phyloP scores from a whole-genome alignment of 305 asterid species.

The Rubia tinctorum region DNA sequence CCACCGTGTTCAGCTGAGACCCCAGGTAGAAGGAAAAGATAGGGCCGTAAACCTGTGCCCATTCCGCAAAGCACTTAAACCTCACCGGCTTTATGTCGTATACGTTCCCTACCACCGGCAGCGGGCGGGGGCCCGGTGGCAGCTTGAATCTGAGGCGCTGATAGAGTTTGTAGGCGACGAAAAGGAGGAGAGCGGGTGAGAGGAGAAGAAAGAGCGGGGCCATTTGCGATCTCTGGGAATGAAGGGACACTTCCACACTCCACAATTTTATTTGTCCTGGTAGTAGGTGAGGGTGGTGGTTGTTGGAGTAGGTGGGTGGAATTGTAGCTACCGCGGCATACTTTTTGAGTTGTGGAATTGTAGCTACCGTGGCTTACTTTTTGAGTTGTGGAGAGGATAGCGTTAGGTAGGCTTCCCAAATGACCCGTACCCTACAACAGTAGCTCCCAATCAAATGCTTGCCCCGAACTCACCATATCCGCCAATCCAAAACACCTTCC shows the following conservation, averaged over 20 bases:
- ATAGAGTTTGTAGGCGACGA: slow-evolving; percentile 14
- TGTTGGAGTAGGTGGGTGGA: not conserved
- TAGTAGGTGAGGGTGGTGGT: not conserved
- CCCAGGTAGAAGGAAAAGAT: slow-evolving; percentile 21
- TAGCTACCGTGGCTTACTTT: too few species aligned
- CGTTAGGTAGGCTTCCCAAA: not conserved
- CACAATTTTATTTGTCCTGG: not conserved
- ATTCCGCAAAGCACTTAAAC: slow-evolving; percentile 21
- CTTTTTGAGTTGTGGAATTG: too few species aligned
- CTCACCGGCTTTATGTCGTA: slow-evolving; percentile 24
- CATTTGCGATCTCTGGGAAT: not conserved
- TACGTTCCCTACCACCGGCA: slow-evolving; percentile 25
- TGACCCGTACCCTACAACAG: not conserved
- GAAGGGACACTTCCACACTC: not conserved
- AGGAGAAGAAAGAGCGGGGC: not conserved
- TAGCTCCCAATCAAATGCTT: too few species aligned
- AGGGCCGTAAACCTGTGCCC: slow-evolving; percentile 19
- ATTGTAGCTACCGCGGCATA: not conserved
- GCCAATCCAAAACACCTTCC: too few species aligned
- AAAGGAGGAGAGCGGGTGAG: slow-evolving; percentile 8
- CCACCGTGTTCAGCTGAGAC: slow-evolving; percentile 16
- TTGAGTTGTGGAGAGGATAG: not conserved
- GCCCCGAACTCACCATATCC: not conserved
- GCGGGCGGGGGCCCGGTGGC: slow-evolving; percentile 20
- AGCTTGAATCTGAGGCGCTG: slow-evolving; percentile 17